Evolutionary conservation across 139 green algal genomes (phyloP), one percentile per base, ranked within the genome.

Genomic region (Spirogloea muscicola): DNA sequence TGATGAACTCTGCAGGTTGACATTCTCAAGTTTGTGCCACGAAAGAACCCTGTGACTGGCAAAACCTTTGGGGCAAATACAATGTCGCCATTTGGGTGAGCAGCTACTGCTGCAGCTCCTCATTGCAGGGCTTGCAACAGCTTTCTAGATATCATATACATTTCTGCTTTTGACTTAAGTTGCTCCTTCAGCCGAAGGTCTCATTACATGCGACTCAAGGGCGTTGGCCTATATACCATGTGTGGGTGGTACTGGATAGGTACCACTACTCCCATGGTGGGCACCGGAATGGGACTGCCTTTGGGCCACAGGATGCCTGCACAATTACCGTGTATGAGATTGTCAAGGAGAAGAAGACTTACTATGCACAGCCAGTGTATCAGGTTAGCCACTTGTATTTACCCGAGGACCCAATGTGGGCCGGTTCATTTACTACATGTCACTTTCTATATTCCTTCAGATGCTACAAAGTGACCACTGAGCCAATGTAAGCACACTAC

Each of bases 1-100:
- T n/a, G n/a, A n/a, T n/a, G n/a, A n/a, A n/a, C n/a, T n/a, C n/a
- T n/a, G 10, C 40, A 81, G 69, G 69, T 81, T 29, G 72, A 81
- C 34, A 81, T 81, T 33, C 37, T 82, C 39, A 68, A 79, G 5
- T 37, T 81, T 36, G 59, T 31, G 25, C 72, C 72, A 25, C 68
- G 72, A 7, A 42, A 33, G 44, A 81, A 81, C 43, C 72, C 72
- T 3, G 3, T 6, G n/a, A 71, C 33, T 4, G 55, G 55, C 6
- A 78, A 68, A 59, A 31, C 61, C 4, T 78, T 74, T 29, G 69
- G 69, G 9, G 42, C 16, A 27, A 78, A 78, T 34, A 18, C 51
- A 25, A 10, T 68, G 5, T 51, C 59, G 5, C 43, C 43, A 6
- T 68, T 68, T 68, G 59, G 59, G 59, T 68, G 18, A 40, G 59